Conservation (phyloP, 768 basidiomycete genomes). For the Suillus lakei region DNA sequence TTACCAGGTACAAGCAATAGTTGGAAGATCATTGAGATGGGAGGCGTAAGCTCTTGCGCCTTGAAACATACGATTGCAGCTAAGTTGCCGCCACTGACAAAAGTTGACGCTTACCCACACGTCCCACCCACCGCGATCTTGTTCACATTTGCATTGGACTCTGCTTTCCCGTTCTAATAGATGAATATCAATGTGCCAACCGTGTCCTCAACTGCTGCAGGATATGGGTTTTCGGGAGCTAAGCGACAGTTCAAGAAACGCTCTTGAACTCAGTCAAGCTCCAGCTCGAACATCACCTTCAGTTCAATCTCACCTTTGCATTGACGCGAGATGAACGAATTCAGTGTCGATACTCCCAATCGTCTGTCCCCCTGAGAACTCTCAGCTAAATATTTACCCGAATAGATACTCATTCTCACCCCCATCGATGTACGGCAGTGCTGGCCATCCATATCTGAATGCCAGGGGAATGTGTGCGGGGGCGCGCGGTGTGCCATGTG, state of each 20-base stretch:
- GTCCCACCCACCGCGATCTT: slow-evolving; percentile 72
- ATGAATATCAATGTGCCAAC: slow-evolving; percentile 70
- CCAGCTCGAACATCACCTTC: neutral
- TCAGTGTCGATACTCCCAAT: slow-evolving; percentile 65
- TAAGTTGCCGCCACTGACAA: slow-evolving; percentile 66
- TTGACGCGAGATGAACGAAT: slow-evolving; percentile 49
- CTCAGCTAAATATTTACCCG: neutral
- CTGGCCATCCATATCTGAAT: slow-evolving; percentile 69
- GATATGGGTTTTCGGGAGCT: slow-evolving; percentile 72
- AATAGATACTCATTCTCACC: slow-evolving; percentile 43
- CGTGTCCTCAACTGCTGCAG: slow-evolving; percentile 72
- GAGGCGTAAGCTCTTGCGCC: too few species aligned
- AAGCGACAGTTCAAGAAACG: slow-evolving; percentile 74
- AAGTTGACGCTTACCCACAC: slow-evolving; percentile 51
- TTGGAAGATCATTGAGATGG: slow-evolving; percentile 64
- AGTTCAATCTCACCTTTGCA: slow-evolving; percentile 19
- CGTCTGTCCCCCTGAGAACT: slow-evolving; percentile 68
- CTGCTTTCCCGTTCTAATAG: slow-evolving; percentile 45
- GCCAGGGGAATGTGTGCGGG: slow-evolving; percentile 63
- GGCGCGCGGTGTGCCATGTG: slow-evolving; percentile 47
- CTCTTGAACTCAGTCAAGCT: slow-evolving; percentile 37
- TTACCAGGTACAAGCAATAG: slow-evolving; percentile 64
- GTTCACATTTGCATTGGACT: slow-evolving; percentile 51
- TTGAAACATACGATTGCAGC: slow-evolving; percentile 70
- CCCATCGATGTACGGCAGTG: slow-evolving; percentile 75